Percentiles rank a stretch among this genome's conserved stretches.
These are phyloP conservation scores for Cardamine chenopodiifolia DNA, from an alignment of 345 rosid species.

Conservation along the genomic window DNA sequence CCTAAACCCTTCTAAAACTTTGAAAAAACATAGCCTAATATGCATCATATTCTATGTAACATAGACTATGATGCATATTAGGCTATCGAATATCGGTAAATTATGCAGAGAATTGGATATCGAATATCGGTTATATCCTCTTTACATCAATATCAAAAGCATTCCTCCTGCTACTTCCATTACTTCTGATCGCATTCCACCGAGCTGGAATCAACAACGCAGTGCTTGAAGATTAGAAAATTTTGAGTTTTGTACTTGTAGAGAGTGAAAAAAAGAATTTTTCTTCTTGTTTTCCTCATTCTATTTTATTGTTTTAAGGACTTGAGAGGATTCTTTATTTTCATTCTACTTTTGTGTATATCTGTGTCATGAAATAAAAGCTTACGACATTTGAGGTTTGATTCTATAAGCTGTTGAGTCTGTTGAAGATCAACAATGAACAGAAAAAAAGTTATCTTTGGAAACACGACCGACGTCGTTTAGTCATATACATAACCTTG, in stretches of 20 bases:
- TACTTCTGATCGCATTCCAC: constrained; percentile 46
- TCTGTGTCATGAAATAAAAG: constrained; percentile 24
- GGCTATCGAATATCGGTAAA: no score
- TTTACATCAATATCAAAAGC: constrained; percentile 59
- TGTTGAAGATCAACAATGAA: not conserved
- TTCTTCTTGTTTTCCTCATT: not conserved
- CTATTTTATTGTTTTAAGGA: constrained; percentile 3
- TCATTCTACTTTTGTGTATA: not conserved
- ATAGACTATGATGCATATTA: no score
- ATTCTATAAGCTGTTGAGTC: not conserved
- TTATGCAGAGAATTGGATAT: constrained; percentile 72
- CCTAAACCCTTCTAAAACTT: not conserved
- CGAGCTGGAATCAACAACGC: constrained; percentile 43
- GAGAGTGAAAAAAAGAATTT: constrained; percentile 16
- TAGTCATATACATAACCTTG: not conserved
- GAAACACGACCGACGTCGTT: not conserved
- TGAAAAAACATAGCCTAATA: not conserved
- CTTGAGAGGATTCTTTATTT: constrained; percentile 31
- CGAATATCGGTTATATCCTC: constrained; percentile 65
- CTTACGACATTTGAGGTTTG: constrained; percentile 7
- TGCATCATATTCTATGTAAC: not conserved
- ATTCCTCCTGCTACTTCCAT: constrained; percentile 55
- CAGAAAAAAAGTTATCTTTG: not conserved
- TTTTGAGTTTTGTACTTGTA: constrained; percentile 24
- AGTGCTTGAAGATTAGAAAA: constrained; percentile 15